Evolutionary conservation across 2,329 filamentous ascomycete genomes (phyloP), one percentile per base, ranked within the genome.

Genomic region (Cladosporium velox): DNA sequence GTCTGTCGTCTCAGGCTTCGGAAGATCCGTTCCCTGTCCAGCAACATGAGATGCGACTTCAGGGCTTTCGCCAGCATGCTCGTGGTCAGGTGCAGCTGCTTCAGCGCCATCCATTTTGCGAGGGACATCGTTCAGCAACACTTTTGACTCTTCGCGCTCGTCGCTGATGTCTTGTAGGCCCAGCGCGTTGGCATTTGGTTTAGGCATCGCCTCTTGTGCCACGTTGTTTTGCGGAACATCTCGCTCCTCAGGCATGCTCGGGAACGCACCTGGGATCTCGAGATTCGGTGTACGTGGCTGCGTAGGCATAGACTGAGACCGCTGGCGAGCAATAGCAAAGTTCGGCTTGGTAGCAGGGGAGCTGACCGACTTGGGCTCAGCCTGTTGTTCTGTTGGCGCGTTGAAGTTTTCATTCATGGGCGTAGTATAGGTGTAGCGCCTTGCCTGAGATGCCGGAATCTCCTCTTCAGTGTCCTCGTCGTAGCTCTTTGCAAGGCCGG

Each of bases 401-500:
- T 67, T 2, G 10, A 47, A 41, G 5, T 24, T 41, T 10, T 47
- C 57, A 6, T 24, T 49, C 18, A 30, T 28, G 11, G 55, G 60
- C 24, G 64, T 67, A 30, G 68, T 66, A 57, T 70, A 70, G 63
- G 72, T 75, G 59, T 70, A 71, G 49, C 72, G 69, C 24, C 72
- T 69, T 34, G 34, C 51, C 55, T 24, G 59, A 44, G 49, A 69
- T 64, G 28, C 11, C 24, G 3, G 41, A 34, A 24, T 51, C 15
- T 28, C 55, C 10, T 80, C 81, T 14, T 81, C 80, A 6, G 81
- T 81, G 61, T 90, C 89, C 15, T 65, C 55, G 67, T 71, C 61
- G 18, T 89, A 88, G 65, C 91, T 88, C 65, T 83, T 87, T 0
- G 85, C 86, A 5, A 92, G 82, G 0, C 90, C 90, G 3, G 91